These are phyloP conservation scores for Cystobasidium slooffiae DNA, from an alignment of 1,284 basidiomycete species.

Conservation along the genomic window DNA sequence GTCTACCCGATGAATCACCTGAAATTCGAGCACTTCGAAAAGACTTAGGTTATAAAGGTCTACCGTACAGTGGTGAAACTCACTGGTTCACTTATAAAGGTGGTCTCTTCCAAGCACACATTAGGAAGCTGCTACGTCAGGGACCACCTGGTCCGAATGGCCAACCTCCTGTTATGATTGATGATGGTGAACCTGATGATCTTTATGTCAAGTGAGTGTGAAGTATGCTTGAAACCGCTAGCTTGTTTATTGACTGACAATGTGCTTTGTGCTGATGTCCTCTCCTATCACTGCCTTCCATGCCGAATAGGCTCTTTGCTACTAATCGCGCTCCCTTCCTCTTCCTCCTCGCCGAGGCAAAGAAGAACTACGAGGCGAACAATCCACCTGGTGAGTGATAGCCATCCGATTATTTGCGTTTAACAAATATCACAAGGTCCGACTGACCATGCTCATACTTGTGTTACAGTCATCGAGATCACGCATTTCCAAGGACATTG, in stretches of 20 bases:
- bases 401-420: too few relatives aligned
- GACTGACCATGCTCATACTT: too few relatives aligned
- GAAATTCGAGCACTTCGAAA: neutral
- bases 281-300: neutral
- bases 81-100: constrained; percentile 3
- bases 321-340: constrained; percentile 11
- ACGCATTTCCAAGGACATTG: neutral
- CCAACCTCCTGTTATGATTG: neutral
- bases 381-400: neutral
- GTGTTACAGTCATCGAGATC: neutral
- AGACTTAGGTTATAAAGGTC: constrained; percentile 2
- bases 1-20: neutral
- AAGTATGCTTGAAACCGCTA: too few relatives aligned
- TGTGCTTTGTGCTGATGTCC: neutral
- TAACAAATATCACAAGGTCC: too few relatives aligned
- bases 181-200: neutral
- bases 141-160: neutral
- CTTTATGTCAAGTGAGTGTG: neutral
- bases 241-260: neutral
- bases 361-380: constrained; percentile 5
- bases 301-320: constrained; percentile 5
- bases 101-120: constrained; percentile 10
- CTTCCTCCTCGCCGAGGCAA: constrained; percentile 13
- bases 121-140: neutral
- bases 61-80: neutral